phyloP scores from a whole-genome alignment of 495 filamentous ascomycete species.

The Cudoniella acicularis region DNA sequence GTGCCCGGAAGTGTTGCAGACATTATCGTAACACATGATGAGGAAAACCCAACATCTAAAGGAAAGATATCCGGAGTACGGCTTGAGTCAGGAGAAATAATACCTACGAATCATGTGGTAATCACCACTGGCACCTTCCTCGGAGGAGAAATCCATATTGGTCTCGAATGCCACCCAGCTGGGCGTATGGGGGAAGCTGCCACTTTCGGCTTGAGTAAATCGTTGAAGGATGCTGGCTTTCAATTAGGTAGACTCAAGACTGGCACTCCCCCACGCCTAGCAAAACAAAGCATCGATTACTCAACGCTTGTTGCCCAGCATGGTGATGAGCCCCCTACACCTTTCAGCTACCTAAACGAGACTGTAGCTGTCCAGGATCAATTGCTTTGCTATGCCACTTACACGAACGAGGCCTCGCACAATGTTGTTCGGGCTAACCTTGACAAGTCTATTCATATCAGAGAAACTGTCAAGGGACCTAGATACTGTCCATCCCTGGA shows the following conservation, averaged over 20 bases:
- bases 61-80: constrained; percentile 78
- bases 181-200: constrained; percentile 94
- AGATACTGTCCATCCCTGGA: constrained; percentile 95
- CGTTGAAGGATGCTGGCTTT: constrained; percentile 85
- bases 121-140: constrained; percentile 97
- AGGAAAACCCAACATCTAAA: constrained; percentile 30
- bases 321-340: constrained; percentile 82
- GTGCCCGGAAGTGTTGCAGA: constrained; percentile 88
- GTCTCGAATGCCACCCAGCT: constrained; percentile 75
- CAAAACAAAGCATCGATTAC: constrained; percentile 80
- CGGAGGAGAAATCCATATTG: constrained; percentile 95
- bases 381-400: constrained; percentile 75
- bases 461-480: constrained; percentile 91
- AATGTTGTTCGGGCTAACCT: constrained; percentile 83
- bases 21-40: constrained; percentile 66
- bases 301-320: constrained; percentile 61
- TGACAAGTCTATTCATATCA: constrained; percentile 90
- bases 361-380: constrained; percentile 74
- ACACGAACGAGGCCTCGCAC: constrained; percentile 80
- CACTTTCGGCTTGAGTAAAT: constrained; percentile 90
- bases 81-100: constrained; percentile 83
- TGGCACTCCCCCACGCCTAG: constrained; percentile 86
- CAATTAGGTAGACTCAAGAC: constrained; percentile 90
- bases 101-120: constrained; percentile 76
- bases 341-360: constrained; percentile 88